A percentile compares a stretch with the other conserved stretches of the same genome.
Evolutionary conservation across 345 rosid genomes (phyloP).

Genomic region (Melaleuca quinquenervia): DNA sequence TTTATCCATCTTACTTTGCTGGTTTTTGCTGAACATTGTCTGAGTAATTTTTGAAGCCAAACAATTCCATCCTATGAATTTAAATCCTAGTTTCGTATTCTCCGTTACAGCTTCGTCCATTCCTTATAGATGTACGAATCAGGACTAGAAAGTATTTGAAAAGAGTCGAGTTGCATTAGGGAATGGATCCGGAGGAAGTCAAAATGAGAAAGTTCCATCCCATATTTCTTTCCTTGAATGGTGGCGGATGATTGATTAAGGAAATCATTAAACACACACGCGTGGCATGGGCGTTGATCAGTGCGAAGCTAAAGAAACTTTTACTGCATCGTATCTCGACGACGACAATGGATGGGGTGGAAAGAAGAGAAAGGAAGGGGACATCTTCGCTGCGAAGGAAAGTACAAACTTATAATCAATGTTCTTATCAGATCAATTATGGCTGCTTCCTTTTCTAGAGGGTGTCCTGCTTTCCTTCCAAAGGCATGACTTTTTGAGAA

Average conservation of each 20-base stretch:
- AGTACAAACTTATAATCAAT: neutral
- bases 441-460: neutral
- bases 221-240: neutral
- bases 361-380: neutral
- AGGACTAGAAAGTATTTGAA: neutral
- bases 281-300: neutral
- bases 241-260: neutral
- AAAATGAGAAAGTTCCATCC: neutral
- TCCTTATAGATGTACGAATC: neutral
- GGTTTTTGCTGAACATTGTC: too few relatives aligned
- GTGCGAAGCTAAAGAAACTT: neutral
- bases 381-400: neutral
- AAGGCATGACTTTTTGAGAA: neutral
- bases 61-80: neutral
- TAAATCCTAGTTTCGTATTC: neutral
- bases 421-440: neutral
- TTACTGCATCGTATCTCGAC: neutral
- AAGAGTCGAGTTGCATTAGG: neutral
- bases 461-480: neutral
- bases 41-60: too few relatives aligned
- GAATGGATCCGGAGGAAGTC: neutral
- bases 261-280: neutral
- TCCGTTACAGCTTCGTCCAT: neutral
- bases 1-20: too few relatives aligned
- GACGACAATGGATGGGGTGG: neutral